Evolutionary conservation across 208 protist genomes (phyloP).

Genomic region (Acanthamoeba royreba): DNA sequence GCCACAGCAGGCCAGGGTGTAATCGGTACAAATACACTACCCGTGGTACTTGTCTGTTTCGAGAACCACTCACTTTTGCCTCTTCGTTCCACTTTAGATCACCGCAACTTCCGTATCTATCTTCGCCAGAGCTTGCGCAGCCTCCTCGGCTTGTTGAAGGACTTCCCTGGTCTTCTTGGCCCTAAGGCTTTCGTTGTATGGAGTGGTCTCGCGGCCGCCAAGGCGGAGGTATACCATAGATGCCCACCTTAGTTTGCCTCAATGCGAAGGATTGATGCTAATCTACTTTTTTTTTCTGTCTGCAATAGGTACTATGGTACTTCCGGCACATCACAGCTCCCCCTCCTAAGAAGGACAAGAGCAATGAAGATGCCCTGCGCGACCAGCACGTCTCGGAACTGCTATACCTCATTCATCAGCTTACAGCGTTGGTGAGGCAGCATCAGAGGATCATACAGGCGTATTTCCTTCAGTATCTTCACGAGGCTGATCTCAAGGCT

Average conservation of each 20-base stretch:
- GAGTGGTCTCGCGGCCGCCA: not conserved
- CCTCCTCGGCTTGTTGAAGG: not conserved
- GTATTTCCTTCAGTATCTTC: conserved; percentile 12
- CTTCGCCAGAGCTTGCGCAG: not conserved
- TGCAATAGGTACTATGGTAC: conserved; percentile 22
- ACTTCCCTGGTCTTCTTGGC: conserved; percentile 11
- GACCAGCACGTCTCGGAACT: conserved; percentile 38
- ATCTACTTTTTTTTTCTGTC: too few species aligned
- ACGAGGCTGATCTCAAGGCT: not conserved
- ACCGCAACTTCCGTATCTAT: not conserved
- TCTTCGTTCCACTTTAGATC: not conserved
- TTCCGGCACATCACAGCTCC: not conserved
- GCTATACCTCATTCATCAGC: not conserved
- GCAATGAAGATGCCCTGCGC: not conserved
- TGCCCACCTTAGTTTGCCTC: too few species aligned
- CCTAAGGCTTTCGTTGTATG: not conserved
- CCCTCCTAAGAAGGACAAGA: conserved; percentile 35
- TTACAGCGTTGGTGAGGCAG: not conserved
- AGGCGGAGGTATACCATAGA: too few species aligned
- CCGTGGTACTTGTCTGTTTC: not conserved
- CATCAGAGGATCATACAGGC: conserved; percentile 30
- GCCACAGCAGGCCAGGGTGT: not conserved
- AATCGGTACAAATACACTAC: not conserved
- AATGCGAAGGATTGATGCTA: too few species aligned
- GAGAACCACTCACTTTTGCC: not conserved